These are phyloP conservation scores for Neofusicoccum umdonicola DNA, from an alignment of 2,329 filamentous ascomycete genomes.

Conservation along the genomic window DNA sequence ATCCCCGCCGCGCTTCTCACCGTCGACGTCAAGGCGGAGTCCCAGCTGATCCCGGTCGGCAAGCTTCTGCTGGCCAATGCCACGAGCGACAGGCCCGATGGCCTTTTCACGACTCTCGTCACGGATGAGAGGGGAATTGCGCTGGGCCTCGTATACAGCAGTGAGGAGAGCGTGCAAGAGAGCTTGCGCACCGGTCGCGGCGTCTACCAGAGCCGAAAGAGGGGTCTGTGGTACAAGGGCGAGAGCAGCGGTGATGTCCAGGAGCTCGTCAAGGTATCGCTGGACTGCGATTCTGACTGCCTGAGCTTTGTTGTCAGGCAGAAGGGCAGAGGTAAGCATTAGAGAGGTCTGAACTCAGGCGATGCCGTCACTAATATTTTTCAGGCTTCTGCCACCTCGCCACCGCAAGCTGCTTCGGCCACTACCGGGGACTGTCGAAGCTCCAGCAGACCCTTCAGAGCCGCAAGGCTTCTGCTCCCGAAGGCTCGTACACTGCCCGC, in stretches of 20 bases:
- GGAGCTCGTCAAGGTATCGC: slow-evolving; percentile 76
- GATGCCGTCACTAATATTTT: background rate
- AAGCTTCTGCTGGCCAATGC: slow-evolving; percentile 72
- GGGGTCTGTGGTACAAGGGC: slow-evolving; percentile 95
- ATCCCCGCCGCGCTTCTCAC: slow-evolving; percentile 70
- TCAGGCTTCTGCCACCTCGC: slow-evolving; percentile 86
- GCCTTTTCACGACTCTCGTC: slow-evolving; percentile 84
- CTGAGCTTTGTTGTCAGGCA: slow-evolving; percentile 87
- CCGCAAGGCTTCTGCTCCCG: slow-evolving; percentile 77
- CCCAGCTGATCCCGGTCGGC: slow-evolving; percentile 62
- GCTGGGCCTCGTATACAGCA: slow-evolving; percentile 91
- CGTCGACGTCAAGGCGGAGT: slow-evolving; percentile 59
- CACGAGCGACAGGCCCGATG: slow-evolving; percentile 77
- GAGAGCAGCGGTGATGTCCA: slow-evolving; percentile 92
- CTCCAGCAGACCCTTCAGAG: slow-evolving; percentile 83
- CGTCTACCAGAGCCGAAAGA: slow-evolving; percentile 94
- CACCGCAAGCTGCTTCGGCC: slow-evolving; percentile 88
- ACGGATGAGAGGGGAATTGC: slow-evolving; percentile 83
- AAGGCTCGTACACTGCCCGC: slow-evolving; percentile 88
- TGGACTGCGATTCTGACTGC: slow-evolving; percentile 94
- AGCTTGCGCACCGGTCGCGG: slow-evolving; percentile 77
- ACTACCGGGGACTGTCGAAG: slow-evolving; percentile 74
- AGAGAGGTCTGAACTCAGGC: background rate
- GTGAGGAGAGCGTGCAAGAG: slow-evolving; percentile 82
- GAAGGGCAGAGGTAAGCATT: slow-evolving; percentile 64